A percentile compares a stretch with the other conserved stretches of the same genome.
These are phyloP conservation scores for Dendrothele bispora DNA, from an alignment of 768 basidiomycete genomes.

Conservation along the genomic window DNA sequence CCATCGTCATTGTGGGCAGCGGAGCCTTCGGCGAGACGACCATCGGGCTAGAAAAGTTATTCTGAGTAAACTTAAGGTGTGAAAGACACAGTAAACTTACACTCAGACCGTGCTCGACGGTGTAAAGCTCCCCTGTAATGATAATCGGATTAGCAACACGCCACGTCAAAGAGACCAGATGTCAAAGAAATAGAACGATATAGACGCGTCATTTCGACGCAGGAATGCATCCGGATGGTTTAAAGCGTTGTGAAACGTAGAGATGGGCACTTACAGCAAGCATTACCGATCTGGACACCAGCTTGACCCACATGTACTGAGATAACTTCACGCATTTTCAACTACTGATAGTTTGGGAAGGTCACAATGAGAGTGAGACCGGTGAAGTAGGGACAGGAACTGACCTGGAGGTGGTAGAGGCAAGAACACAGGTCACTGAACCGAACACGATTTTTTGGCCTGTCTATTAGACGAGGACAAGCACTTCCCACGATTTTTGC, in stretches of 20 bases:
- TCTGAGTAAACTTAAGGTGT: conserved; percentile 17
- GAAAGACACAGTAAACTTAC: conserved; percentile 48
- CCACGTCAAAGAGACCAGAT: conserved; percentile 25
- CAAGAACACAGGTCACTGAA: not conserved
- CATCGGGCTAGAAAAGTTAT: conserved; percentile 74
- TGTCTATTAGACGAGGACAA: not conserved
- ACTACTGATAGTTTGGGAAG: not conserved
- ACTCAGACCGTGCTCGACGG: conserved; percentile 96
- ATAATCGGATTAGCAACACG: conserved; percentile 35
- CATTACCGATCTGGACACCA: conserved; percentile 97
- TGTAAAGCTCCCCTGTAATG: conserved; percentile 92
- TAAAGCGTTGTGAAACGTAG: conserved; percentile 12
- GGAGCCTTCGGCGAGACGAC: conserved; percentile 80
- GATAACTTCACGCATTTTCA: conserved; percentile 91
- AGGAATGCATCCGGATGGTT: not conserved
- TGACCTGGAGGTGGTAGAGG: no score
- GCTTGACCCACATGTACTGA: conserved; percentile 99
- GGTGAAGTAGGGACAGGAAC: not conserved
- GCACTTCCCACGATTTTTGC: conserved; percentile 41
- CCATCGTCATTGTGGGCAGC: conserved; percentile 80
- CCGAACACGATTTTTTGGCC: not conserved
- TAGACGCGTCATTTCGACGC: conserved; percentile 19
- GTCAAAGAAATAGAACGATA: conserved; percentile 26
- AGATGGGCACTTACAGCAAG: conserved; percentile 80
- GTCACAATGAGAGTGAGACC: conserved; percentile 7